Evolutionary conservation across 768 basidiomycete species (phyloP).

Genomic region (Cystobasidium onofrii): DNA sequence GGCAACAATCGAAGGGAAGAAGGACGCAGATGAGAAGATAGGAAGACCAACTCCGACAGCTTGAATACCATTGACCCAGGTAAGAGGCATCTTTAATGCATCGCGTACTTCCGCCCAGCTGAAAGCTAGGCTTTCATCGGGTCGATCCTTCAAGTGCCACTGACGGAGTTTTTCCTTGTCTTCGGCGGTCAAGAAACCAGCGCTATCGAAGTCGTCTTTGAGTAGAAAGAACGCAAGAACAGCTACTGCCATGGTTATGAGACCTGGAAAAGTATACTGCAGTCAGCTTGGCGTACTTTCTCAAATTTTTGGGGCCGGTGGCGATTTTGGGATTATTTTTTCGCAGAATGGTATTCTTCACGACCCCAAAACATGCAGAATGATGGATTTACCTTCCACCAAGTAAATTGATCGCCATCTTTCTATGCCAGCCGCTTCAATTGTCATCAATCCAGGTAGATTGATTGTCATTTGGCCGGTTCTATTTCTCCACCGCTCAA

Average conservation of each 20-base stretch:
- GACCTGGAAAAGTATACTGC: no score
- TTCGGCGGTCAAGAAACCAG: not conserved
- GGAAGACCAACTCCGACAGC: slow-evolving; percentile 1
- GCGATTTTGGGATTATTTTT: no score
- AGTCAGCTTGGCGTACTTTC: no score
- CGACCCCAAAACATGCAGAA: no score
- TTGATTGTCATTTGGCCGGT: no score
- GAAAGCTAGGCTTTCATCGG: not conserved
- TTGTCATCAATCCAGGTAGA: no score
- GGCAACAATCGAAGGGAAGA: not conserved
- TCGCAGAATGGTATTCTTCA: no score
- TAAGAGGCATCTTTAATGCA: slow-evolving; percentile 3
- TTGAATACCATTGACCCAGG: slow-evolving; percentile 5
- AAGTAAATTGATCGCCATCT: no score
- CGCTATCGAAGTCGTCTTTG: slow-evolving; percentile 2
- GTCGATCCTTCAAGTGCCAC: not conserved
- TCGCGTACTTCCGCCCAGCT: not conserved
- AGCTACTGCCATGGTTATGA: not conserved
- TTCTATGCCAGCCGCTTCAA: no score
- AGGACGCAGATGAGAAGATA: slow-evolving; percentile 1
- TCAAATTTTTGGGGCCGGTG: no score
- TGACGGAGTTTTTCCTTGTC: not conserved
- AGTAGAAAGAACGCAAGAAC: not conserved
- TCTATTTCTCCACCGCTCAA: no score
- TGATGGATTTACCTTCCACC: no score